Evolutionary conservation across 192 early-diverging fungal genomes (phyloP).

Genomic region (Pilobolus umbonatus): DNA sequence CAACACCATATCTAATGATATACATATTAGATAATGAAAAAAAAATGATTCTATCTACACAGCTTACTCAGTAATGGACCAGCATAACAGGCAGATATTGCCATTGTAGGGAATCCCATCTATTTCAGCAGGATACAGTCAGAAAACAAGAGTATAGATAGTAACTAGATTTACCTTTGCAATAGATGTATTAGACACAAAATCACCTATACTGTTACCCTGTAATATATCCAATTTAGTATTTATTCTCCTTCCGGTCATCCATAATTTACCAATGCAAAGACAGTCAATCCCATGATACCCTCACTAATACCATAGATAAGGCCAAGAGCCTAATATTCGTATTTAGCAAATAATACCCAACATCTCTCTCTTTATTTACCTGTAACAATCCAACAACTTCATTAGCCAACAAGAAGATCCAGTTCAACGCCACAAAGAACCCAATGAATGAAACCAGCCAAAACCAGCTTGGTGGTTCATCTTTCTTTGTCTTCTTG

Average conservation of each 20-base stretch:
- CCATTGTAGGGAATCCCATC: slow-evolving; percentile 95
- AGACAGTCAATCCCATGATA: slow-evolving; percentile 76
- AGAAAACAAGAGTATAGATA: background rate
- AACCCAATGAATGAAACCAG: slow-evolving; percentile 63
- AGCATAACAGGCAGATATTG: slow-evolving; percentile 89
- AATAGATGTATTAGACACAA: slow-evolving; percentile 88
- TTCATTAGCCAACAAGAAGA: slow-evolving; percentile 85
- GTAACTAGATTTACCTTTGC: slow-evolving; percentile 42
- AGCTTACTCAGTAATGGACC: slow-evolving; percentile 79
- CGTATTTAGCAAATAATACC: background rate
- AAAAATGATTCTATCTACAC: background rate
- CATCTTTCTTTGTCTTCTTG: slow-evolving; percentile 25
- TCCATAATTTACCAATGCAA: slow-evolving; percentile 62
- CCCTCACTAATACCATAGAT: slow-evolving; percentile 74
- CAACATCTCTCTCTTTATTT: background rate
- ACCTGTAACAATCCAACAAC: slow-evolving; percentile 78
- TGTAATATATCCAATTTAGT: slow-evolving; percentile 11
- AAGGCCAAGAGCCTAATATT: slow-evolving; percentile 55
- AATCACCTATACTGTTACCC: slow-evolving; percentile 80
- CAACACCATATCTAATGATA: slow-evolving; percentile 61
- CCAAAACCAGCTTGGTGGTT: slow-evolving; percentile 39
- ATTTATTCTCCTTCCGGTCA: background rate
- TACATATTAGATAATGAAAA: background rate
- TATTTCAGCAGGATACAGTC: slow-evolving; percentile 6
- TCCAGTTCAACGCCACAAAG: slow-evolving; percentile 72